Base-by-base conservation (phyloP, 176 grass and related monocot genomes). In the Cenchrus purpureus region DNA sequence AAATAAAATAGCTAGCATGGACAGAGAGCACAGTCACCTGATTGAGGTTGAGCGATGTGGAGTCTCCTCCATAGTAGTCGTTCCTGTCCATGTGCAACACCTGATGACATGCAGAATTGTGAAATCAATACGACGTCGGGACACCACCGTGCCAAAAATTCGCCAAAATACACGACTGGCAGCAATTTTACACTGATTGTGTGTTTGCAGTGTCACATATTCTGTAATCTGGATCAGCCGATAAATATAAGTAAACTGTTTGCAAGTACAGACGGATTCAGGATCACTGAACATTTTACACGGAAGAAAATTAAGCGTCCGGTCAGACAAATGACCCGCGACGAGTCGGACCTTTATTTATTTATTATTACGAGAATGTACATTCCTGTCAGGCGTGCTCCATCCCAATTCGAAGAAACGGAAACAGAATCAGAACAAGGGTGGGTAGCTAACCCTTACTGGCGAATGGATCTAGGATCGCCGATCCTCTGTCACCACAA, bases 11-110 rank as follows among this genome's bases (percentile, higher is more conserved):
- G 25, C 61, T 60, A 43, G 42, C 31, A 29, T 66, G 3, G 14
- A 85, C 40, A 77, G 11, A 64, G 15, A 32, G 67, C 80, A 62
- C 42, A 5, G 31, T 76, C 60, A 88, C 95, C 90, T 97, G 95
- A 52, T 87, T 87, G 12, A 97, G 86, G 84, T 92, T 97, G 46
- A 97, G 95, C 19, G 95, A 97, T 14, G 90, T 91, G 71, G 83
- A 92, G 61, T 94, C 95, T 56, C 95, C 95, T 43, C 95, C 95
- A 22, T 97, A 97, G 52, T 94, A 97, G 66, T 97, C 95, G 56
- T 94, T 97, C 81, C 90, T 94, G 65, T 97, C 95, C 95, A 97
- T 97, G 72, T 97, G 95, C 10, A 97, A 72, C 12, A 97, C 95
- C 95, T 97, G 85, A 17, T 82, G 71, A 28, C 11, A 58, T 1